Percentiles rank a stretch among this genome's conserved stretches.
Evolutionary conservation across 2,329 filamentous ascomycete species (phyloP).

Genomic region (Stachybotrys elegans): DNA sequence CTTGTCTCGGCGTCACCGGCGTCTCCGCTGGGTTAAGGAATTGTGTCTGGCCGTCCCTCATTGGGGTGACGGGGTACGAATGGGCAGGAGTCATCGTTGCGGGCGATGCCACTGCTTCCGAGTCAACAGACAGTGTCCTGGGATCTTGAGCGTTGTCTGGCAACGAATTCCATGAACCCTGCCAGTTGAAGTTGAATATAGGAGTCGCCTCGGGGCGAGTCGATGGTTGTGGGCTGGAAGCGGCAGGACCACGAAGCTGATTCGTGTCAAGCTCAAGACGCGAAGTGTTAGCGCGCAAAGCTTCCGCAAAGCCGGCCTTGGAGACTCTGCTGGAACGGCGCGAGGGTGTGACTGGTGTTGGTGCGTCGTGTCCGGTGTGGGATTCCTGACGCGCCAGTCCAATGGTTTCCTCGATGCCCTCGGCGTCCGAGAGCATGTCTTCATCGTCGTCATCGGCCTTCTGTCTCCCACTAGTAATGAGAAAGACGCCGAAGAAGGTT

Average conservation of each 20-base stretch:
- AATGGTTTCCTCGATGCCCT: constrained; percentile 60
- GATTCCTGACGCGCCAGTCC: constrained; percentile 49
- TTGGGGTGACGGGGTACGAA: constrained; percentile 26
- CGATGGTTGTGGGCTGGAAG: constrained; percentile 24
- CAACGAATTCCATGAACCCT: constrained; percentile 25
- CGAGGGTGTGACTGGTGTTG: constrained; percentile 27
- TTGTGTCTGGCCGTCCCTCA: constrained; percentile 20
- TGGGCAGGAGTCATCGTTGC: constrained; percentile 15
- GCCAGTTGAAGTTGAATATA: constrained; percentile 40
- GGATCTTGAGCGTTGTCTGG: constrained; percentile 27
- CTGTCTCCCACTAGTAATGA: constrained; percentile 83
- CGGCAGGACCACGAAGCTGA: constrained; percentile 26
- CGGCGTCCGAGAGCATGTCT: constrained; percentile 47
- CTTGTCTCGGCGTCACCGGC: constrained; percentile 21
- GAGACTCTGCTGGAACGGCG: constrained; percentile 45
- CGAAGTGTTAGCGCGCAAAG: constrained; percentile 29
- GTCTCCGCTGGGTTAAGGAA: constrained; percentile 17
- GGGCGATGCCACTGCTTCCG: constrained; percentile 15
- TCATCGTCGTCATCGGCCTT: constrained; percentile 53
- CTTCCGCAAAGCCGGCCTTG: constrained; percentile 37
- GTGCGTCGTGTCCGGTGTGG: constrained; percentile 12
- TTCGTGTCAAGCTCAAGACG: constrained; percentile 30
- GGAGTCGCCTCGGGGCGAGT: constrained; percentile 30
- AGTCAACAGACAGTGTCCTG: constrained; percentile 32
- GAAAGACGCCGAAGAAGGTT: constrained; percentile 94